Evolutionary conservation across 73 alveolate species (phyloP).

Genomic region (Paramecium tetraurelia): DNA sequence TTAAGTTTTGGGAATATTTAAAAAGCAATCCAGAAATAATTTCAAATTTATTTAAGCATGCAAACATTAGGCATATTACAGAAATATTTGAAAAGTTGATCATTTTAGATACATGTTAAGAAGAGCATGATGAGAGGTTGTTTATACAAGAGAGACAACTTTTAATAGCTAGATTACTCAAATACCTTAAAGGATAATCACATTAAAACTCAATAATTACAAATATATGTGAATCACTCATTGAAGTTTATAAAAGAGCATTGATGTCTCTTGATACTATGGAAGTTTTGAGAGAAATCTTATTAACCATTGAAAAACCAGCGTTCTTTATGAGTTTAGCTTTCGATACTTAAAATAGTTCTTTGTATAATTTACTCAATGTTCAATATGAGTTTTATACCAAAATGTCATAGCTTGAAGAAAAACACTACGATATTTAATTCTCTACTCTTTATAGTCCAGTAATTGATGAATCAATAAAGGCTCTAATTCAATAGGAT

Average conservation of each 20-base stretch:
- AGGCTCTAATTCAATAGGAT: not conserved
- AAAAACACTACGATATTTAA: not conserved
- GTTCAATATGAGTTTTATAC: not conserved
- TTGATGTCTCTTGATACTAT: not conserved
- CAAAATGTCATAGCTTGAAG: not conserved
- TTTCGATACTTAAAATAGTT: not conserved
- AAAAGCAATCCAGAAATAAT: not conserved
- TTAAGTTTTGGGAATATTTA: constrained; percentile 17
- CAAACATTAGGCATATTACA: not conserved
- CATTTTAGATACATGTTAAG: not conserved
- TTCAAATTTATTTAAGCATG: not conserved
- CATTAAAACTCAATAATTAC: not conserved
- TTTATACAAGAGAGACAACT: not conserved
- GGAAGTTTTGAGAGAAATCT: not conserved
- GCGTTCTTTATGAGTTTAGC: not conserved
- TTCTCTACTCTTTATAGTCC: not conserved
- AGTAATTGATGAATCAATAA: not conserved
- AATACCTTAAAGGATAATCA: not conserved
- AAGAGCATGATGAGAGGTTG: not conserved
- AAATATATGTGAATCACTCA: not conserved
- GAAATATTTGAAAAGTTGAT: constrained; percentile 36
- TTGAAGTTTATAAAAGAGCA: not conserved
- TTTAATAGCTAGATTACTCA: not conserved
- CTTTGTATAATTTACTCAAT: not conserved
- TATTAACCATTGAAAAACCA: not conserved